phyloP scores from a whole-genome alignment of 2,329 filamentous ascomycete species.

The Claviceps capensis region DNA sequence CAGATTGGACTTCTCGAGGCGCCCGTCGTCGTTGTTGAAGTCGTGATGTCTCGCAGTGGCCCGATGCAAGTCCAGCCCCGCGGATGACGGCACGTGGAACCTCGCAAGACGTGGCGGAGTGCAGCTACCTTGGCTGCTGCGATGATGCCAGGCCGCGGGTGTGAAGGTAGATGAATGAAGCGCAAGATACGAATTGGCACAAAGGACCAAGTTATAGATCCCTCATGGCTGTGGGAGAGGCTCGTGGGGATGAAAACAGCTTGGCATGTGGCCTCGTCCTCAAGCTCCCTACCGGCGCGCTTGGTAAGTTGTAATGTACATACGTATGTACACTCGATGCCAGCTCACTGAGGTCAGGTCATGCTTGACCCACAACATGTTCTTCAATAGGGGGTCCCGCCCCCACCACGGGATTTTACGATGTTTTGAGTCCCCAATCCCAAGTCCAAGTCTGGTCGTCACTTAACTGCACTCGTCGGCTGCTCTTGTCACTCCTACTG shows the following conservation, averaged over 20 bases:
- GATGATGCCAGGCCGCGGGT: neutral
- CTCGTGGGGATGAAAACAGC: neutral
- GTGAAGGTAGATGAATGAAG: neutral
- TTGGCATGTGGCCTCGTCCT: neutral
- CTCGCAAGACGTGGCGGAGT: neutral
- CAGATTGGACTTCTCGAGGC: neutral
- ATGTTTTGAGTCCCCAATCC: neutral
- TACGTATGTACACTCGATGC: neutral
- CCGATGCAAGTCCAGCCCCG: neutral
- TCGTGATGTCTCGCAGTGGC: neutral
- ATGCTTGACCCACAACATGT: neutral
- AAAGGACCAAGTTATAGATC: neutral
- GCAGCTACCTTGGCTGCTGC: neutral
- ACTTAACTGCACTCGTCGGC: neutral
- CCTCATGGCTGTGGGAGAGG: conserved; percentile 4
- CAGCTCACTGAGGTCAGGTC: too few species aligned
- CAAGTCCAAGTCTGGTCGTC: neutral
- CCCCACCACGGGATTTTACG: neutral
- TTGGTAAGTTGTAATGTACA: too few species aligned
- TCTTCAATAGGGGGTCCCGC: neutral
- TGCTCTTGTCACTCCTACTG: neutral
- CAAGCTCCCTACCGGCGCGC: too few species aligned
- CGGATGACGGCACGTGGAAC: neutral
- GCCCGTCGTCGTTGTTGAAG: neutral
- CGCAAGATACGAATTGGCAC: neutral